phyloP scores from a whole-genome alignment of 805 yeast genomes.

The Candida koratica region DNA sequence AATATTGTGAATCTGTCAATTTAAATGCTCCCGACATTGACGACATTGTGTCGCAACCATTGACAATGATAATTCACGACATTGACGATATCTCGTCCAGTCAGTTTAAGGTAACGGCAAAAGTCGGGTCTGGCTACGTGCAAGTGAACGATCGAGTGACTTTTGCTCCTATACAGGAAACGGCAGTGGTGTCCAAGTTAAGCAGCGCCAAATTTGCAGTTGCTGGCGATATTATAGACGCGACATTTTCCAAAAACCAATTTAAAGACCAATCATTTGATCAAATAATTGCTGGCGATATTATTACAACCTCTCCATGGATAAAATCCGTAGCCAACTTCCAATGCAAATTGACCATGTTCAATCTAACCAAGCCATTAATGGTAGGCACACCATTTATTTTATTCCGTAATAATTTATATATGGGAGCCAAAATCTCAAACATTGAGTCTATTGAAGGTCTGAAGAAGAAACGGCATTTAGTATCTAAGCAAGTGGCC shows the following conservation, averaged over 20 bases:
- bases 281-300: slow-evolving; percentile 60
- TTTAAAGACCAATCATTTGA: slow-evolving; percentile 50
- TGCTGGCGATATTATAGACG: slow-evolving; percentile 61
- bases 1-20: slow-evolving; percentile 34
- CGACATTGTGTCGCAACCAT: slow-evolving; percentile 34
- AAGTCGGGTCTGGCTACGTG: slow-evolving; percentile 62
- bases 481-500: slow-evolving; percentile 59
- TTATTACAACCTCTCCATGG: slow-evolving; percentile 28
- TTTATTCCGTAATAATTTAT: slow-evolving; percentile 70
- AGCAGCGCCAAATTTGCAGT: slow-evolving; percentile 46
- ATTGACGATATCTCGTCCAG: slow-evolving; percentile 46
- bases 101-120: slow-evolving; percentile 56
- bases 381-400: slow-evolving; percentile 77
- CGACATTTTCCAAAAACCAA: slow-evolving; percentile 43
- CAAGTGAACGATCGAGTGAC: slow-evolving; percentile 67
- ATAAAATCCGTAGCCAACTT: slow-evolving; percentile 27
- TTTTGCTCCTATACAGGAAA: slow-evolving; percentile 50
- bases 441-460: slow-evolving; percentile 36
- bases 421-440: slow-evolving; percentile 63
- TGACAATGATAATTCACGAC: slow-evolving; percentile 63
- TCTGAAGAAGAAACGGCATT: slow-evolving; percentile 39
- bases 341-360: slow-evolving; percentile 27
- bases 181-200: slow-evolving; percentile 41
- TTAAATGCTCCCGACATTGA: slow-evolving; percentile 15
- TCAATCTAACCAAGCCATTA: slow-evolving; percentile 59